Evolutionary conservation across 2,329 filamentous ascomycete genomes (phyloP).

Genomic region (Pestalotiopsis fici): DNA sequence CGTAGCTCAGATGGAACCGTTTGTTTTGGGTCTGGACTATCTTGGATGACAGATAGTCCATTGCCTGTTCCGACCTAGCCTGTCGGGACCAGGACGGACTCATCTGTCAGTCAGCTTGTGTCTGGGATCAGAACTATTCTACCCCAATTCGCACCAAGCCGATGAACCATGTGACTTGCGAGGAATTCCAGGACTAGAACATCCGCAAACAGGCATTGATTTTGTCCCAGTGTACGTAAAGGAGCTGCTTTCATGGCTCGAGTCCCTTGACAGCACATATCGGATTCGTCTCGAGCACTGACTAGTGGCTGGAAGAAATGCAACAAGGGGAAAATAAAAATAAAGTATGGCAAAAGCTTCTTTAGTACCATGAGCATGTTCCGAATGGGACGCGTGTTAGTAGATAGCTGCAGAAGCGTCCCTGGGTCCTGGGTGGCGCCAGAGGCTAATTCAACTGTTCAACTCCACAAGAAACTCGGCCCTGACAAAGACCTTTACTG

Average conservation of each 20-base stretch:
- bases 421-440: background rate
- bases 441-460: background rate
- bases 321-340: background rate
- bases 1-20: background rate
- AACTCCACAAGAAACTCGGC: background rate
- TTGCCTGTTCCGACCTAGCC: background rate
- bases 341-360: background rate
- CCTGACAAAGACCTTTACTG: background rate
- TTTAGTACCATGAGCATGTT: background rate
- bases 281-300: background rate
- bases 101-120: background rate
- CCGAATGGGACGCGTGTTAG: background rate
- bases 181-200: background rate
- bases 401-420: background rate
- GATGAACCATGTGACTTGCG: constrained; percentile 6
- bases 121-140: background rate
- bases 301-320: background rate
- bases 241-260: background rate
- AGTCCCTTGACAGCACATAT: no score
- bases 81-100: background rate
- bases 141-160: constrained; percentile 1
- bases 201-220: background rate
- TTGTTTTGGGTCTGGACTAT: background rate
- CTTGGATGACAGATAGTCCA: background rate
- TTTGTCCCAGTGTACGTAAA: background rate